Evolutionary conservation across 805 yeast species (phyloP), one percentile per base, ranked within the genome.

Genomic region (Saturnispora quitensis): DNA sequence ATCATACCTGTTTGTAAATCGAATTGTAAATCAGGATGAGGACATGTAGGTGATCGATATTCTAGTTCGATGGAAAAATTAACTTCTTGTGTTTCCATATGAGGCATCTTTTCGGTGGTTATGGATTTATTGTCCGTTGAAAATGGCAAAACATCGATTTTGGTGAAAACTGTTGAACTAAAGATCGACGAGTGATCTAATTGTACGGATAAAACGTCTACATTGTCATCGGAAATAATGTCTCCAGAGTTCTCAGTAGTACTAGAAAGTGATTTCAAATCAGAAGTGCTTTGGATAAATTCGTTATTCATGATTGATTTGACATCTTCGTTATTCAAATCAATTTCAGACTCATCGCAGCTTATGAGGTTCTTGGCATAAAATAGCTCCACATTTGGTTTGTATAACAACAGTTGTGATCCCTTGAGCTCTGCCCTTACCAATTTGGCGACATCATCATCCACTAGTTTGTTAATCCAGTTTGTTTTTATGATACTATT

Each of bases 341-440:
- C 42, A 18, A 10, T 38, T 38, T 45, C 45, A 1, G 52, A 22
- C 2, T 3, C 42, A 20, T 45, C 43, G 18, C 43, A 50, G 5
- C 43, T 24, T 1, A 33, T 45, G n/a, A 55, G 36, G 35, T 45
- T 51, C 47, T 53, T 55, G 9, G 52, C 58, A 50, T 15, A 53
- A 7, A 48, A 20, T 12, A 80, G 51, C 27, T 71, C 80, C 25
- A 70, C 65, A 2, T 76, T 82, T 36, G 80, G 74, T 63, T 79
- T 84, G 69, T 77, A 86, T 17, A 89, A 64, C 50, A 73, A 72
- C 49, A 89, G 67, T 43, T 73, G 71, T 2, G 89, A 78, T 18
- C 96, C 96, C 58, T 75, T 78, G 52, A 89, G 68, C 60, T 82
- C 87, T 0, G 85, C 89, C 48, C 84, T 73, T 52, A 72, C 78